phyloP scores from a whole-genome alignment of 1,284 basidiomycete genomes.

The Apiotrichum montevideense region DNA sequence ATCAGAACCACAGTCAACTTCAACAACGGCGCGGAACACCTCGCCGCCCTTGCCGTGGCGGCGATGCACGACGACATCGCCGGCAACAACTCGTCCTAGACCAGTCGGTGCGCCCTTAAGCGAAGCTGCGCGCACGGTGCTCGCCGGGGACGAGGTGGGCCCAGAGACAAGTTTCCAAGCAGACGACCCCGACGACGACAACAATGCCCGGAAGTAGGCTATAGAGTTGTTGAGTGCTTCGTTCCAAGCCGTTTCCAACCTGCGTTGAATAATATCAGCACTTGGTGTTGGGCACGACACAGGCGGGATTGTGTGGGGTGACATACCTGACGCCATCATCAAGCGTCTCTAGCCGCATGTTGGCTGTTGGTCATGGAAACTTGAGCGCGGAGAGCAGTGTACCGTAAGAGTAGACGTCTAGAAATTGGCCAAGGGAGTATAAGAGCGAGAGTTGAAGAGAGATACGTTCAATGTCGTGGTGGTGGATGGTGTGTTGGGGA shows the following conservation, averaged over 20 bases:
- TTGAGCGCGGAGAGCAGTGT: no score
- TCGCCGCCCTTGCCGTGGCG: conserved; percentile 56
- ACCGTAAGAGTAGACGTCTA: no score
- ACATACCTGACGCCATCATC: conserved; percentile 45
- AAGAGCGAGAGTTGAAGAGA: no score
- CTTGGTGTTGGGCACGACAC: no score
- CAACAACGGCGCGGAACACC: conserved; percentile 74
- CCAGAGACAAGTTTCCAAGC: conserved; percentile 47
- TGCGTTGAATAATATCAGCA: conserved; percentile 7
- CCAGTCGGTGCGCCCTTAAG: conserved; percentile 17
- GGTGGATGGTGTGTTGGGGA: no score
- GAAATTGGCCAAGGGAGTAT: no score
- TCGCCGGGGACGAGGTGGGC: conserved; percentile 22
- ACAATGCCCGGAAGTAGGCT: conserved; percentile 43
- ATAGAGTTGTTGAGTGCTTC: conserved; percentile 39
- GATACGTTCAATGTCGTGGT: no score
- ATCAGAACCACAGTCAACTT: conserved; percentile 63
- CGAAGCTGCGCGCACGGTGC: conserved; percentile 19
- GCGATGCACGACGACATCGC: conserved; percentile 48
- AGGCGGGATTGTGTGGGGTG: not conserved
- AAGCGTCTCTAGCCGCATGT: conserved; percentile 36
- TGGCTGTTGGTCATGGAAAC: not conserved
- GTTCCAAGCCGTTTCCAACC: conserved; percentile 45
- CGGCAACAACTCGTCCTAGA: conserved; percentile 34
- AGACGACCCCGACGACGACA: conserved; percentile 39